phyloP scores from a whole-genome alignment of 2,329 filamentous ascomycete species.

The Scytalidium lignicola region DNA sequence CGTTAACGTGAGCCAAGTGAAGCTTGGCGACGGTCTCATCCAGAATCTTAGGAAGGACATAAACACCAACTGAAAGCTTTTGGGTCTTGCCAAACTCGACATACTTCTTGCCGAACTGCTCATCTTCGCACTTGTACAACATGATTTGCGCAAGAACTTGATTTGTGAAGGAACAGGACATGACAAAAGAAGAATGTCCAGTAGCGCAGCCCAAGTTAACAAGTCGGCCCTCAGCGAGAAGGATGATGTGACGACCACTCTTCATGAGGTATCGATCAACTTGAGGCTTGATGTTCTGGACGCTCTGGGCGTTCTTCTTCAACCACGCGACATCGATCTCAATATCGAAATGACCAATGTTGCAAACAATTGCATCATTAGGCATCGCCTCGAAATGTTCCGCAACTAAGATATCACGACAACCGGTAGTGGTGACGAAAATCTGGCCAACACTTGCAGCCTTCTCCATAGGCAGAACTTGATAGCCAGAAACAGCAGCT shows the following conservation, averaged over 20 bases:
- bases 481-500: slow-evolving; percentile 93
- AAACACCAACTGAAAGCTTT: slow-evolving; percentile 89
- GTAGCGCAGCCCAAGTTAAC: slow-evolving; percentile 99
- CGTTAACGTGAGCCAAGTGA: slow-evolving; percentile 90
- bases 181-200: slow-evolving; percentile 98
- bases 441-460: slow-evolving; percentile 86
- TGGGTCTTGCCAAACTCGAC: slow-evolving; percentile 89
- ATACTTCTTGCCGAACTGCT: slow-evolving; percentile 87
- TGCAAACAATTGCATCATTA: slow-evolving; percentile 98
- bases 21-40: slow-evolving; percentile 97
- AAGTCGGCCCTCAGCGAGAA: slow-evolving; percentile 95
- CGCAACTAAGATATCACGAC: slow-evolving; percentile 93
- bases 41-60: slow-evolving; percentile 96
- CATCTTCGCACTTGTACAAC: slow-evolving; percentile 89
- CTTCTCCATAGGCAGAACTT: slow-evolving; percentile 98
- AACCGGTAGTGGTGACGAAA: slow-evolving; percentile 98
- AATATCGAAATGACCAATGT: slow-evolving; percentile 99
- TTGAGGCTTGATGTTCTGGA: slow-evolving; percentile 99
- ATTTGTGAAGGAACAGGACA: slow-evolving; percentile 99
- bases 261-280: slow-evolving; percentile 96
- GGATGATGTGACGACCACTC: slow-evolving; percentile 94
- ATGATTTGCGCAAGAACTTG: slow-evolving; percentile 99
- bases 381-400: slow-evolving; percentile 92
- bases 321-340: slow-evolving; percentile 99
- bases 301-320: slow-evolving; percentile 90